Evolutionary conservation across 148 eudicot genomes (phyloP).

Genomic region (Pharnaceum exiguum): DNA sequence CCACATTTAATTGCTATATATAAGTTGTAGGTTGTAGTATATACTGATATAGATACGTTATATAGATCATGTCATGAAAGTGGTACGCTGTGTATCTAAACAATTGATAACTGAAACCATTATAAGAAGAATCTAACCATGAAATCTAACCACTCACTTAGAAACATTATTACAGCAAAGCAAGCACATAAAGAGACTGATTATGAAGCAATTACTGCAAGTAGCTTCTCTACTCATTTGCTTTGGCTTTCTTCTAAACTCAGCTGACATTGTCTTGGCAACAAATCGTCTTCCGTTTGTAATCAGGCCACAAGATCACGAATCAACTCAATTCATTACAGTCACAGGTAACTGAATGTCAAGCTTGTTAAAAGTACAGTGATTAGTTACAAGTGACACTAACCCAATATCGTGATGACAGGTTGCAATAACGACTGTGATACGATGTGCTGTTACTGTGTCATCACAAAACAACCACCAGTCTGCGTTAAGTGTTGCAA

Average conservation of each 20-base stretch:
- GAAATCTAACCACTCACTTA: background rate
- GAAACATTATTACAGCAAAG: no score
- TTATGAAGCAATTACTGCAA: background rate
- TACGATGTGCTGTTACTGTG: conserved; percentile 5
- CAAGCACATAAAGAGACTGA: background rate
- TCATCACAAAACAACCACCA: conserved; percentile 7
- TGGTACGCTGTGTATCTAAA: background rate
- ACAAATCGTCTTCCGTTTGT: conserved; percentile 22
- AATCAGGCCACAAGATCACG: conserved; percentile 25
- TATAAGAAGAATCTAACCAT: background rate
- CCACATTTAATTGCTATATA: background rate
- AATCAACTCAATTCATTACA: conserved; percentile 18
- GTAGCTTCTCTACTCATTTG: background rate
- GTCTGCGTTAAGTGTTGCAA: conserved; percentile 3
- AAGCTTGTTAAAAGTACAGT: no score
- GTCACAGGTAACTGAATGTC: conserved; percentile 34
- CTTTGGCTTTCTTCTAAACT: background rate
- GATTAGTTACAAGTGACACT: background rate
- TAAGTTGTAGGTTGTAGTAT: background rate
- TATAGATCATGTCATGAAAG: background rate
- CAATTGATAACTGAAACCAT: background rate
- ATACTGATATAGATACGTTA: background rate
- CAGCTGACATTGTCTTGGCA: conserved; percentile 7
- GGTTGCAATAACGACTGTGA: conserved; percentile 13
- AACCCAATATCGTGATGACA: background rate